Conservation (phyloP, 2,329 filamentous ascomycete species). For the Fusarium compactum region DNA sequence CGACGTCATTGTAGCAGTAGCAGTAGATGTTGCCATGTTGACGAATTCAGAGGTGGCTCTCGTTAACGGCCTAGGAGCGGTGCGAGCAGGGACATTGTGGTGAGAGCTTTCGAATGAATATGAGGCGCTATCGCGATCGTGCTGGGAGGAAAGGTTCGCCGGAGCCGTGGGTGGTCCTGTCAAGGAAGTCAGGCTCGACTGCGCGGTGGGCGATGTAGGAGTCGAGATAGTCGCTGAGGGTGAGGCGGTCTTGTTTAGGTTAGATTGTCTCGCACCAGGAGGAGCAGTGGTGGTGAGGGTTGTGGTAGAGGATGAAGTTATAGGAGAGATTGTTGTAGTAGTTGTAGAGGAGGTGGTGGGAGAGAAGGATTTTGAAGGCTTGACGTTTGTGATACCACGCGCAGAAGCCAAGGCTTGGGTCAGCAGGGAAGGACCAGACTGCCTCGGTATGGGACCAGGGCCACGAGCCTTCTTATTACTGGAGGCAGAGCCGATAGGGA, state of each 20-base stretch:
- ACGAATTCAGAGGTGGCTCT: slow-evolving; percentile 51
- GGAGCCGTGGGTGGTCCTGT: slow-evolving; percentile 25
- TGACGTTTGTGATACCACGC: slow-evolving; percentile 59
- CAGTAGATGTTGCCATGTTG: slow-evolving; percentile 51
- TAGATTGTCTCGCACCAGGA: slow-evolving; percentile 26
- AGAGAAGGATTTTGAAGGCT: slow-evolving; percentile 31
- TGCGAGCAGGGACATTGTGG: slow-evolving; percentile 54
- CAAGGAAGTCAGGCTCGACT: slow-evolving; percentile 13
- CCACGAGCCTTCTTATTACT: slow-evolving; percentile 62
- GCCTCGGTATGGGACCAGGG: slow-evolving; percentile 54
- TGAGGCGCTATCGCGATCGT: slow-evolving; percentile 39
- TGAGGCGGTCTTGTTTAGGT: slow-evolving; percentile 26
- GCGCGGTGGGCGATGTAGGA: slow-evolving; percentile 17
- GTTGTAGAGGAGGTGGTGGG: slow-evolving; percentile 13
- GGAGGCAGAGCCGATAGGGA: slow-evolving; percentile 28
- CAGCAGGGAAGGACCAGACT: slow-evolving; percentile 66
- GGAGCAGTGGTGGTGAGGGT: slow-evolving; percentile 6
- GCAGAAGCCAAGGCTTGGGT: slow-evolving; percentile 70
- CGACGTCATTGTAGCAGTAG: slow-evolving; percentile 50
- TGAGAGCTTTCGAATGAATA: slow-evolving; percentile 23
- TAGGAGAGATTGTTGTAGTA: slow-evolving; percentile 25
- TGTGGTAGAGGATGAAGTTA: slow-evolving; percentile 25
- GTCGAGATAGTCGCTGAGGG: slow-evolving; percentile 26
- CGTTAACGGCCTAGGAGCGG: slow-evolving; percentile 55
- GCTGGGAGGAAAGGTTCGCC: slow-evolving; percentile 22